Evolutionary conservation across 495 filamentous ascomycete species (phyloP), one percentile per base, ranked within the genome.

Genomic region (Xylaria venustula): DNA sequence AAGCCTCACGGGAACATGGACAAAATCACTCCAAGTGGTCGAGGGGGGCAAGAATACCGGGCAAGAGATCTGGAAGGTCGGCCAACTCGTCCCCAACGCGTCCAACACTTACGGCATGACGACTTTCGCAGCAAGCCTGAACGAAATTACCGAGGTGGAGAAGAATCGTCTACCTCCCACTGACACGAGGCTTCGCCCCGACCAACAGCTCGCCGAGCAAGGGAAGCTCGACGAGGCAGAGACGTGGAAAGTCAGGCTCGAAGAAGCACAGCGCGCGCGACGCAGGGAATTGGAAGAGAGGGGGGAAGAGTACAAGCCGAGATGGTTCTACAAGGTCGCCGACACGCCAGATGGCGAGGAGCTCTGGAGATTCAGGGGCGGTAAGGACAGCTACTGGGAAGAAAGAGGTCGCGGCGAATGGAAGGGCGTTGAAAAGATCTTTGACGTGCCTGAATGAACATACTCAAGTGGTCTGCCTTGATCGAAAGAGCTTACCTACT

Each of bases 301-400:
- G 1, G 91, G 89, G 1, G 84, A 90, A 67, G 77, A 73, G 53
- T 87, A 92, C 82, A 77, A 72, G 58, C 90, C 95, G 41, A 78
- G 81, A 61, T 98, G 92, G 91, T 98, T 98, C 69, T 83, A 83
- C 56, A 84, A 80, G 73, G 85, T 88, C 11, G 73, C 72, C 23
- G 73, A 75, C 28, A 75, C 77, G 15, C 79, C 79, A 32, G 79
- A 79, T 6, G 86, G 82, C 15, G 92, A 96, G 73, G 85, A 88
- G 64, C 76, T 89, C 9, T 98, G 94, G 94, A 80, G 81, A 63
- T 70, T 96, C 63, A 93, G 88, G 79, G 74, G 73, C 9, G 92
- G 91, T 7, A 90, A 87, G 72, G 90, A 92, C 15, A 87, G 88
- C 26, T 98, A 98, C 75, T 98, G 93, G 94, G 94, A 96, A 66